Evolutionary conservation across 2,329 filamentous ascomycete species (phyloP), one percentile per base, ranked within the genome.

Genomic region (Epichloe elymi): DNA sequence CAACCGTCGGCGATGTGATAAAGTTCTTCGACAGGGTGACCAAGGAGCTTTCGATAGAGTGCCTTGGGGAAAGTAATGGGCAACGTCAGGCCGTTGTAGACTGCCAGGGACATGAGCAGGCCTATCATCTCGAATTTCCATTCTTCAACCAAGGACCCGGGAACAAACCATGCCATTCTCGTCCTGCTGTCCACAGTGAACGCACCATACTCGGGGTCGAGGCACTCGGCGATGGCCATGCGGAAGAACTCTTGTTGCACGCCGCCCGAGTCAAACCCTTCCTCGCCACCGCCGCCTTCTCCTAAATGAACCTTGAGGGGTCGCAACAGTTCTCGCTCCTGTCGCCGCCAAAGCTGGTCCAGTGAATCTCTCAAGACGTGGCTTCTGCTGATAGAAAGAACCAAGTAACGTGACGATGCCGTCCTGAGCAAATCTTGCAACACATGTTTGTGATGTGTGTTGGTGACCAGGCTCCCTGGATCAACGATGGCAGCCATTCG

Each of bases 161-260:
- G 87, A 46, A 85, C 80, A 60, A 98, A 96, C 87, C 89, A 98
- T 11, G 83, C 82, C 76, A 93, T 85, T 35, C 80, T 80, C 0
- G 86, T 93, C 50, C 81, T 73, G 1, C 78, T 68, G 58, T 97
- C 89, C 35, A 88, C 77, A 0, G 82, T 85, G 63, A 97, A 97
- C 50, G 86, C 80, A 1, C 85, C 89, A 60, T 86, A 88, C 42
- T 82, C 76, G 4, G 88, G 85, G 58, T 88, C 76, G 44, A 97
- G 75, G 3, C 86, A 86, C 61, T 95, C 84, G 1, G 80, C 80
- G 58, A 96, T 82, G 17, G 87, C 82, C 30, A 96, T 69, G 15
- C 88, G 82, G 69, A 98, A 97, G 64, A 95, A 97, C 56, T 98
- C 93, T 63, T 95, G 90, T 59, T 96, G 91, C 1, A 98, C 90